Evolutionary conservation across 805 yeast genomes (phyloP).

Genomic region (Teunomyces aglyptinius): DNA sequence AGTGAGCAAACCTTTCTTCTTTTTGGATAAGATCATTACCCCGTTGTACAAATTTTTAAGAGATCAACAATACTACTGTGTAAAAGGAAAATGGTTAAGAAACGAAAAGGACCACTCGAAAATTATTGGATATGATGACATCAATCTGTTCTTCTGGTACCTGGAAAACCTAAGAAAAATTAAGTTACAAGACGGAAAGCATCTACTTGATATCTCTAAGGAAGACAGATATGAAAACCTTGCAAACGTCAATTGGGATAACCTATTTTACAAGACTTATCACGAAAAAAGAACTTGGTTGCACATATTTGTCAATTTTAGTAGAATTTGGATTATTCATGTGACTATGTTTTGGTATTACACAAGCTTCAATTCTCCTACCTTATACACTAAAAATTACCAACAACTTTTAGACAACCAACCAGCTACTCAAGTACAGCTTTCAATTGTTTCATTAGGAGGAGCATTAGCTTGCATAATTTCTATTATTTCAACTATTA

Average conservation of each 20-base stretch:
- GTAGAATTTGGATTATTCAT: constrained; percentile 55
- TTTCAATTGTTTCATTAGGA: constrained; percentile 46
- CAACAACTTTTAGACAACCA: constrained; percentile 39
- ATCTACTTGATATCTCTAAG: constrained; percentile 25
- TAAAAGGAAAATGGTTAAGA: constrained; percentile 55
- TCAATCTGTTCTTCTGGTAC: constrained; percentile 53
- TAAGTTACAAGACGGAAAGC: constrained; percentile 29
- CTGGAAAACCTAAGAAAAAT: constrained; percentile 34
- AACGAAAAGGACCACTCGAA: constrained; percentile 68
- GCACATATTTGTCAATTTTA: constrained; percentile 49
- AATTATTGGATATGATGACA: constrained; percentile 57
- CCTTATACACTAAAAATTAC: constrained; percentile 46
- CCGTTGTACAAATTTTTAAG: constrained; percentile 59
- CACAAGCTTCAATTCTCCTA: constrained; percentile 50
- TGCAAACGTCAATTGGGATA: constrained; percentile 39
- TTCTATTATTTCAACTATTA: constrained; percentile 22
- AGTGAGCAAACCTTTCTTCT: constrained; percentile 17
- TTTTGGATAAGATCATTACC: constrained; percentile 40
- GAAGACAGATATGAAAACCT: constrained; percentile 31
- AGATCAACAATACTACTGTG: constrained; percentile 61
- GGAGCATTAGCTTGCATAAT: constrained; percentile 40
- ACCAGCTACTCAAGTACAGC: constrained; percentile 45
- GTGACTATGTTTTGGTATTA: constrained; percentile 51
- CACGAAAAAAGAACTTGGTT: constrained; percentile 50
- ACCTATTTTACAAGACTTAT: constrained; percentile 45